Conservation (phyloP, 768 basidiomycete species). For the Mycena kentingensis region DNA sequence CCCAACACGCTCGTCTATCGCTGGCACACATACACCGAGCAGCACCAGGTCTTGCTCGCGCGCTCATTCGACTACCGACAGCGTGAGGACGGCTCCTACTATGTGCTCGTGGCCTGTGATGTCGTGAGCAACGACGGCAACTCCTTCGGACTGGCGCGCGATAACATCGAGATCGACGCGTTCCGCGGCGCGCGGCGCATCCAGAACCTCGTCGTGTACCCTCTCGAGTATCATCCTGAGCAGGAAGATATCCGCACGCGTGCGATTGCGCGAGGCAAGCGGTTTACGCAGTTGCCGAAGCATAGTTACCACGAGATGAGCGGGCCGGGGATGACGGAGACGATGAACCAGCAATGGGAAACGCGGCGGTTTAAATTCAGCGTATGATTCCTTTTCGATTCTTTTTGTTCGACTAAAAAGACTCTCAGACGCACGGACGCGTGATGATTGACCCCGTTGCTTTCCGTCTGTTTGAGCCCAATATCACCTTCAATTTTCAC, state of each 20-base stretch:
- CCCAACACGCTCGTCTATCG: slow-evolving; percentile 26
- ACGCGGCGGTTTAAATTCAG: slow-evolving; percentile 5
- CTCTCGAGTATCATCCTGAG: slow-evolving; percentile 18
- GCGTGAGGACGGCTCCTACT: not conserved
- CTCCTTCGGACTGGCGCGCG: slow-evolving; percentile 18
- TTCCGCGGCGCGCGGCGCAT: slow-evolving; percentile 25
- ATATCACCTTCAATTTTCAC: slow-evolving; percentile 18
- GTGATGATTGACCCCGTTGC: slow-evolving; percentile 31
- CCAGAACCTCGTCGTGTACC: slow-evolving; percentile 20
- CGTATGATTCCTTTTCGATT: not conserved
- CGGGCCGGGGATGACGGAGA: slow-evolving; percentile 20
- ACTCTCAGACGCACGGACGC: slow-evolving; percentile 26
- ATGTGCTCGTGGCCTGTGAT: slow-evolving; percentile 13
- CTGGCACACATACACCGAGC: slow-evolving; percentile 16
- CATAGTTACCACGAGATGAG: slow-evolving; percentile 18
- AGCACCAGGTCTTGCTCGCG: slow-evolving; percentile 13
- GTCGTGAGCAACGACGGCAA: slow-evolving; percentile 22
- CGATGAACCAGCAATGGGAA: not conserved
- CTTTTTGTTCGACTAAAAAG: not conserved
- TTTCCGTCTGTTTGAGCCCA: slow-evolving; percentile 27
- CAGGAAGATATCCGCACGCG: slow-evolving; percentile 2
- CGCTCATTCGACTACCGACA: slow-evolving; percentile 7
- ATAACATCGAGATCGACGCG: slow-evolving; percentile 8
- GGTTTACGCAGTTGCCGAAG: slow-evolving; percentile 3
- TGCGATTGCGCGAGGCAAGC: slow-evolving; percentile 19